Base-by-base conservation (phyloP, 129 eudicot species). In the Artemisia argyi region DNA sequence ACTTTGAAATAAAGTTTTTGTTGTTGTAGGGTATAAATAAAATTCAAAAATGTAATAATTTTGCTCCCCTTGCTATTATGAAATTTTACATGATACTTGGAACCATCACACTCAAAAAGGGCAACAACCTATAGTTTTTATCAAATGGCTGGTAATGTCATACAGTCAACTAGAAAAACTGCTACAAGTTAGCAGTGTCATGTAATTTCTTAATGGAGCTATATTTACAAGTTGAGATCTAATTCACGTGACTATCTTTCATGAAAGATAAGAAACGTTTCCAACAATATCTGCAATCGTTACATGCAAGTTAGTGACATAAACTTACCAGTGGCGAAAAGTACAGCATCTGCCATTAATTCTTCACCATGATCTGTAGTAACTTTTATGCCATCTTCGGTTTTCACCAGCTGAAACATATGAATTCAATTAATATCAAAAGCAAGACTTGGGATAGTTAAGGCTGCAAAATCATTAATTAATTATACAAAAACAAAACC, bases 281-380 rank as follows among this genome's bases (percentile, higher is more conserved):
- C 46, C 46, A 39, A 39, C 46, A 7, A 39, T 39, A 39, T 7
- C 46, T 39, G 46, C 9, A 39, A 39, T 39, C 10, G 9, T 7
- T 39, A 1, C 46, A 39, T 55, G 16, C 39, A 53, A 18, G 49
- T 53, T 19, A 46, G 2, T 39, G 46, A 1, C 20, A 59, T 55
- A 73, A n/a, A 69, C 75, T 77, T 88, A 94, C 98, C 98, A 28
- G 98, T 90, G 73, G 98, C 98, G 73, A 94, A 84, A 76, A 94
- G 98, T 42, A 94, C 98, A 84, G 48, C 98, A 86, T 94, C 98
- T 66, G 97, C 98, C 73, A 80, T 65, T 51, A 94, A 47, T 82
- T 90, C 98, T 86, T 89, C 97, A 76, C 98, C 98, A 71, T 86
- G 97, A 76, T 88, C 96, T 42, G 97, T 90, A 18, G 76, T 78